Percentiles rank a stretch among this genome's conserved stretches.
Evolutionary conservation across 805 yeast genomes (phyloP).

Genomic region (Candida maesae): DNA sequence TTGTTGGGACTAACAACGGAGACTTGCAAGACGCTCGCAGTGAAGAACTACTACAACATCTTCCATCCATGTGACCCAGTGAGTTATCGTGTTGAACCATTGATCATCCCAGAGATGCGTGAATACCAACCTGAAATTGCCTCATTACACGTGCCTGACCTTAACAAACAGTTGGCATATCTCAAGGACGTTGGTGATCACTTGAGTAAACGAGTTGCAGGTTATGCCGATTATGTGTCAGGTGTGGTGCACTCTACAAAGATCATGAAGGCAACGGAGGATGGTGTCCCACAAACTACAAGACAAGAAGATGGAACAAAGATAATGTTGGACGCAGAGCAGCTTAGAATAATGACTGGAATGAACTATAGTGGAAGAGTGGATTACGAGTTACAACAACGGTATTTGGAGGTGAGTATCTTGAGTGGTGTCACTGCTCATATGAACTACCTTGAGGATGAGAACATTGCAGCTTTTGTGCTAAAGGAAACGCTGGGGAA

Average conservation of each 20-base stretch:
- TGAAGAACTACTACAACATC: slow-evolving; percentile 69
- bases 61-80: slow-evolving; percentile 93
- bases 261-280: slow-evolving; percentile 3
- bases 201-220: slow-evolving; percentile 13
- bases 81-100: slow-evolving; percentile 85
- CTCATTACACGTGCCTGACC: slow-evolving; percentile 44
- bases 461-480: slow-evolving; percentile 75
- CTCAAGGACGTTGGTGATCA: slow-evolving; percentile 34
- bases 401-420: slow-evolving; percentile 73
- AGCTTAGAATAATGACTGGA: slow-evolving; percentile 35
- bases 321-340: slow-evolving; percentile 27
- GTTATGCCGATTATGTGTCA: slow-evolving; percentile 6
- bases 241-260: slow-evolving; percentile 12
- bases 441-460: slow-evolving; percentile 80
- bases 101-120: slow-evolving; percentile 49
- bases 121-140: slow-evolving; percentile 52
- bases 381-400: slow-evolving; percentile 77
- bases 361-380: slow-evolving; percentile 74
- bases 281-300: slow-evolving; percentile 16
- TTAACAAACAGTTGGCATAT: slow-evolving; percentile 38
- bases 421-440: slow-evolving; percentile 85
- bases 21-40: slow-evolving; percentile 41
- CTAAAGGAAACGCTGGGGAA: slow-evolving; percentile 47
- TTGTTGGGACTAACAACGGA: slow-evolving; percentile 11
- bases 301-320: slow-evolving; percentile 13